Evolutionary conservation across 495 filamentous ascomycete genomes (phyloP), one percentile per base, ranked within the genome.

Genomic region (Chaetomium fimeti): DNA sequence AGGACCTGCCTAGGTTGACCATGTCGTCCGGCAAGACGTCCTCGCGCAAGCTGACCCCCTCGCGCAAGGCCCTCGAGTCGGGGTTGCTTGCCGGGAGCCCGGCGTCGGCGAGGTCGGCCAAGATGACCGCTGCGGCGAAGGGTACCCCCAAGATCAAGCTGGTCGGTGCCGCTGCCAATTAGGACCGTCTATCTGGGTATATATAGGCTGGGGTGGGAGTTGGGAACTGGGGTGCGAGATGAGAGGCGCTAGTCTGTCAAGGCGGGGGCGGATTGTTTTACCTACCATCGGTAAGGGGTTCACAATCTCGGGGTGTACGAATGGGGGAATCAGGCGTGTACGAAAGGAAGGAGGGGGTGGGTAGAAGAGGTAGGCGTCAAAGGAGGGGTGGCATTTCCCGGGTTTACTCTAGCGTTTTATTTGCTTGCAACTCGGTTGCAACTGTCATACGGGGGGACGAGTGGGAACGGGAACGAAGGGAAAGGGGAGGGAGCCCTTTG

Each of bases 61-160:
- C 73, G 11, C 68, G 69, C 18, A 70, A 72, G 56, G 69, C 71
- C 18, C 22, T 68, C 5, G 66, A 68, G 48, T 29, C 61, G 22
- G 55, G 61, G n/a, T 1, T 63, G 22, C 5, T 49, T 13, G 18
- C 8, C 3, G 42, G 20, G 40, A 54, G 48, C 15, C 45, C 49
- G 18, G 9, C 6, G n/a, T 13, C 58, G 45, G 18, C 45, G 9
- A 13, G 5, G 22, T 12, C 24, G 25, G 12, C 3, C 29, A 61
- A 60, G 51, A 20, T 2, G 16, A 42, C 9, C 20, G 32, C 32
- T 1, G 29, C 29, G 58, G 22, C 11, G 42, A 49, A 20, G 5
- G 1, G 11, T 3, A 24, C 24, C 9, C 24, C 60, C 7, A 56
- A 25, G 60, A 47, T 62, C 18, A 54, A 53, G 42, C 11, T 56